Percentiles rank a stretch among this genome's conserved stretches.
Evolutionary conservation across 176 grass and related monocot species (phyloP).

Genomic region (Hsuehochloa calcarea): DNA sequence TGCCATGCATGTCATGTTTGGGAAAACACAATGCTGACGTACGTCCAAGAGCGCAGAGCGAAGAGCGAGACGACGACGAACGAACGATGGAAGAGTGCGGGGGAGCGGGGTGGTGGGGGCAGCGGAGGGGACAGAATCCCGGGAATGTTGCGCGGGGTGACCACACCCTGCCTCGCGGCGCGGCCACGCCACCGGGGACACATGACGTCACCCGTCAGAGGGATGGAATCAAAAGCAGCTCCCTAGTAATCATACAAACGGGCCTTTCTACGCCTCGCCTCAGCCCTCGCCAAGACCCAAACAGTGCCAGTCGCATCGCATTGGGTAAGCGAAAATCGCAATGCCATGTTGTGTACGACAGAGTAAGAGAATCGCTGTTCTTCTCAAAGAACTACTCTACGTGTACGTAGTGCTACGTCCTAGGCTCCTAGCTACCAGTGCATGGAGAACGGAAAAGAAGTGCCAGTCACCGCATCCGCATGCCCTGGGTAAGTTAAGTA

Average conservation of each 20-base stretch:
- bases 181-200: conserved; percentile 23
- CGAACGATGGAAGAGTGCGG: not conserved
- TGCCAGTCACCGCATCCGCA: not conserved
- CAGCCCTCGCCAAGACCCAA: conserved; percentile 28
- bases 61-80: not conserved
- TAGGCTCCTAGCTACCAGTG: not conserved
- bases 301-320: not conserved
- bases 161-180: conserved; percentile 10
- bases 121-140: conserved; percentile 45
- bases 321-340: not conserved
- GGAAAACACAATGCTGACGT: not conserved
- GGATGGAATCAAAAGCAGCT: conserved; percentile 13
- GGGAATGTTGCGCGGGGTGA: conserved; percentile 35
- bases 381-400: not conserved
- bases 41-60: not conserved
- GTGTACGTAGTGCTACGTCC: not conserved
- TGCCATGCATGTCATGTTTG: not conserved
- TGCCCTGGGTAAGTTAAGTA: not conserved
- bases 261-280: conserved; percentile 5
- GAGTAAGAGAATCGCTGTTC: not conserved
- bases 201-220: conserved; percentile 38
- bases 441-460: not conserved
- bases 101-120: not conserved
- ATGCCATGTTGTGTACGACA: not conserved
- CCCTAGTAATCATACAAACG: conserved; percentile 26